These are phyloP conservation scores for Parathielavia appendiculata DNA, from an alignment of 495 filamentous ascomycete genomes.

Conservation along the genomic window DNA sequence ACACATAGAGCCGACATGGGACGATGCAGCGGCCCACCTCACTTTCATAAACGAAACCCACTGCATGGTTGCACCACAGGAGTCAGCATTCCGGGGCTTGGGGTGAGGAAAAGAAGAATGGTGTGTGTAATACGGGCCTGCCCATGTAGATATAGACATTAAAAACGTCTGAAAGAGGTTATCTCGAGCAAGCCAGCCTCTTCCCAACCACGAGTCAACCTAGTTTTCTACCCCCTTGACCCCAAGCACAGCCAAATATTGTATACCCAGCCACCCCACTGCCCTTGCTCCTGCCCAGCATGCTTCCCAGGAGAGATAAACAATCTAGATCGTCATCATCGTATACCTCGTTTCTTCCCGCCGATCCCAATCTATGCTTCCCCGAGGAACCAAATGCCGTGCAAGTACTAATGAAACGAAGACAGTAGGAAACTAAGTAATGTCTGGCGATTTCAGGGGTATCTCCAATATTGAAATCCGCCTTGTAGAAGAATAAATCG, in stretches of 20 bases:
- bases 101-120: not conserved
- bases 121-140: slow-evolving; percentile 2
- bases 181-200: not conserved
- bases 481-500: not conserved
- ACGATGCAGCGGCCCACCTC: not conserved
- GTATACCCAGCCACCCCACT: not conserved
- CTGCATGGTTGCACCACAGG: not conserved
- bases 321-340: slow-evolving; percentile 19
- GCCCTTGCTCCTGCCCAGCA: not conserved
- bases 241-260: not conserved
- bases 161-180: not conserved
- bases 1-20: not conserved
- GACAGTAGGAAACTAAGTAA: not conserved
- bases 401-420: slow-evolving; percentile 7
- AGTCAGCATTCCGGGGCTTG: not conserved
- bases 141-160: slow-evolving; percentile 4
- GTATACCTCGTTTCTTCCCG: slow-evolving; percentile 15
- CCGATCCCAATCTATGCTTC: slow-evolving; percentile 11
- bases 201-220: not conserved
- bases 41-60: not conserved
- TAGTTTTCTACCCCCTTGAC: not conserved
- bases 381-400: slow-evolving; percentile 9
- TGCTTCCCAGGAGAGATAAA: slow-evolving; percentile 1
- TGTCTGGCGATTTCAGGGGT: slow-evolving; percentile 13
- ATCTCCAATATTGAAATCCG: slow-evolving; percentile 19